A percentile compares a stretch with the other conserved stretches of the same genome.
phyloP scores from a whole-genome alignment of 257 asterid species.

The Fraxinus anomala region DNA sequence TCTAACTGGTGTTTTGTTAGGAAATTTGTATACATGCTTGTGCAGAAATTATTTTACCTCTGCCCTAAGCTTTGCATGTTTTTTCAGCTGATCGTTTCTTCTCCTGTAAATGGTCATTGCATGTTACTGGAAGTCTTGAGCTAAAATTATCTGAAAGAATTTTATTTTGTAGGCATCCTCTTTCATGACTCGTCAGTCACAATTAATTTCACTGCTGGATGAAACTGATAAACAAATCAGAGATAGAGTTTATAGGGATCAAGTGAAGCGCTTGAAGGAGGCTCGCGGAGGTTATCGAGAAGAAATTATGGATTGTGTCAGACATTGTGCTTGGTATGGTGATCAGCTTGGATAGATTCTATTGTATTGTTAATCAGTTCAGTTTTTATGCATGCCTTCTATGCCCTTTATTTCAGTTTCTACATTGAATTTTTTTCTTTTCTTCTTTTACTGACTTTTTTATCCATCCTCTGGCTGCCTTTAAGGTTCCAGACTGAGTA shows the following conservation, averaged over 20 bases:
- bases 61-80: not conserved
- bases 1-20: not conserved
- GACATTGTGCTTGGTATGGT: constrained; percentile 92
- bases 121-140: not conserved
- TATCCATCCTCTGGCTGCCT: not conserved
- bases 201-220: constrained; percentile 69
- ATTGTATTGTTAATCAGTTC: not conserved
- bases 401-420: not conserved
- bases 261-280: constrained; percentile 84
- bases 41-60: not conserved
- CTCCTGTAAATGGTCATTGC: not conserved
- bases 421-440: not conserved
- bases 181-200: constrained; percentile 81
- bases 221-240: constrained; percentile 89
- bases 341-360: not conserved
- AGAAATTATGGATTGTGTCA: constrained; percentile 88
- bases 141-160: not conserved
- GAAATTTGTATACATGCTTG: constrained; percentile 3
- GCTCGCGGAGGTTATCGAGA: constrained; percentile 76
- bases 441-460: not conserved
- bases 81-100: not conserved
- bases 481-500: not conserved
- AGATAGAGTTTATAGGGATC: constrained; percentile 66
- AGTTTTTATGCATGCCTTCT: not conserved
- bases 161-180: constrained; percentile 67